Conservation (phyloP, 805 yeast genomes). For the Lipomyces spencermartinsiae region DNA sequence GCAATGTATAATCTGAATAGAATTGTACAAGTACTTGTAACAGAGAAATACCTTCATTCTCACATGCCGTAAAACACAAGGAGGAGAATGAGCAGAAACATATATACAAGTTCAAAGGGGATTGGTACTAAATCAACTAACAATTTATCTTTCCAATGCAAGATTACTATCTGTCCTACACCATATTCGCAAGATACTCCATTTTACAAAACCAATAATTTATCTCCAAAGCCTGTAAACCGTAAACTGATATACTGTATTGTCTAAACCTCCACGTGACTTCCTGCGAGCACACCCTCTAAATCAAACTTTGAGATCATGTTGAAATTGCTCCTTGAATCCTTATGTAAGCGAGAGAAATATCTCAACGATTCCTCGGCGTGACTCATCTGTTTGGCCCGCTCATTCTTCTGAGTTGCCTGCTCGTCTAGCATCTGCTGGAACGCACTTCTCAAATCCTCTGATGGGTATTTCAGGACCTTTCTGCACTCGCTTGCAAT, state of each 20-base stretch:
- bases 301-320: constrained; percentile 29
- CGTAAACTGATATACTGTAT: not conserved
- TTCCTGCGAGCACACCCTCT: constrained; percentile 17
- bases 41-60: not conserved
- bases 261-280: not conserved
- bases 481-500: constrained; percentile 81
- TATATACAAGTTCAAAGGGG: constrained; percentile 1
- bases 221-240: not conserved
- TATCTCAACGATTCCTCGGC: constrained; percentile 63
- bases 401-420: constrained; percentile 60
- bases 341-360: constrained; percentile 57
- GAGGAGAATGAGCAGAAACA: not conserved
- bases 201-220: not conserved
- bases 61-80: not conserved
- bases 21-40: not conserved
- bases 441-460: constrained; percentile 76
- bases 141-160: not conserved
- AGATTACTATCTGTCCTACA: not conserved
- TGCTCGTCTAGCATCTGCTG: constrained; percentile 70
- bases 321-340: constrained; percentile 35
- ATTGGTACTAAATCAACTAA: not conserved
- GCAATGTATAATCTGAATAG: not conserved
- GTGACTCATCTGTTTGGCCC: constrained; percentile 58
- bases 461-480: constrained; percentile 79
- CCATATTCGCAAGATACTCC: not conserved